These are phyloP conservation scores for Rhynchosporium graminicola DNA, from an alignment of 2,329 filamentous ascomycete genomes.

Conservation along the genomic window DNA sequence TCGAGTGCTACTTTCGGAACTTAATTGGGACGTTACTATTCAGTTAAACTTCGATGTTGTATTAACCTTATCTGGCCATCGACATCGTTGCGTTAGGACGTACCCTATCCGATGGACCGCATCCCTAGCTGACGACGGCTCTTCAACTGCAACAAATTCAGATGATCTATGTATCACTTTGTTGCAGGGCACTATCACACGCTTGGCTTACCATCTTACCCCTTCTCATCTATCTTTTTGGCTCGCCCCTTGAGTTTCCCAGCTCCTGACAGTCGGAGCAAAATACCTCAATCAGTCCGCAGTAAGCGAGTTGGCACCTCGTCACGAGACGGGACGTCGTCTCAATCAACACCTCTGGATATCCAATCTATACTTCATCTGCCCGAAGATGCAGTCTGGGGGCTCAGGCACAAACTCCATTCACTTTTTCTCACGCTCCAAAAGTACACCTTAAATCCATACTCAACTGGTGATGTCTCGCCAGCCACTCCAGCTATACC, in stretches of 20 bases:
- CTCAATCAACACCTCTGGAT: neutral
- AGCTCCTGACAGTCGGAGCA: neutral
- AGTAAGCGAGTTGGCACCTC: conserved; percentile 24
- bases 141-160: neutral
- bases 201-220: neutral
- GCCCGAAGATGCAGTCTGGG: conserved; percentile 32
- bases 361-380: conserved; percentile 30
- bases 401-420: conserved; percentile 31
- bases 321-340: conserved; percentile 8
- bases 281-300: neutral
- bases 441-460: conserved; percentile 29
- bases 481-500: conserved; percentile 3
- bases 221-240: neutral
- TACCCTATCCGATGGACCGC: neutral
- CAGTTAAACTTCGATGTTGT: no score
- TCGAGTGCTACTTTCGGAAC: no score
- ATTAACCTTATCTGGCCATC: conserved; percentile 1
- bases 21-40: no score
- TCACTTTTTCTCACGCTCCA: conserved; percentile 33
- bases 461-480: conserved; percentile 21
- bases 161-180: neutral
- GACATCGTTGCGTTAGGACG: neutral
- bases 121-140: neutral
- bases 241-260: neutral
- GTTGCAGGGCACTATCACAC: neutral